Evolutionary conservation across 1,139 yeast genomes (phyloP).

Genomic region (Entelexis sorbosivorans): DNA sequence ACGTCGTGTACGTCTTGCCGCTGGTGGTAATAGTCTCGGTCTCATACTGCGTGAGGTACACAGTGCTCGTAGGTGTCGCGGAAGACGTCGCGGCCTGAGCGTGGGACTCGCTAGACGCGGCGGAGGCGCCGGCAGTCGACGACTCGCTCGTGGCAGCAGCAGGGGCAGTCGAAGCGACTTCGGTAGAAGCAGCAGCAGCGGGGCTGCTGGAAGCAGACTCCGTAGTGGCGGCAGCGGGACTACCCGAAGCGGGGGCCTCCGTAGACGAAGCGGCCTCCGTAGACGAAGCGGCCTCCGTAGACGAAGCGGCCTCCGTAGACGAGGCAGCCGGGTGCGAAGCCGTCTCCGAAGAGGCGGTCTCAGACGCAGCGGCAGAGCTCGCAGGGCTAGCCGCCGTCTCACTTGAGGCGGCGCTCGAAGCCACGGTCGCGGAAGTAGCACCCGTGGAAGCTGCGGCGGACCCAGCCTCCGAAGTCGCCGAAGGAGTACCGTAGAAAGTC

Average conservation of each 20-base stretch:
- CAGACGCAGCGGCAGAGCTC: background rate
- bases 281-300: too few relatives aligned
- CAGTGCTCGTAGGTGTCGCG: constrained; percentile 12
- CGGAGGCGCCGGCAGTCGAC: background rate
- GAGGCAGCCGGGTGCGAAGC: background rate
- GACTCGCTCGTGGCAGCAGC: background rate
- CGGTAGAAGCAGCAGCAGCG: constrained; percentile 1
- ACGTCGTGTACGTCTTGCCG: constrained; percentile 12
- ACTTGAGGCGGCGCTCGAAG: background rate
- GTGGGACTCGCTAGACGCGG: background rate
- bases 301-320: too few relatives aligned
- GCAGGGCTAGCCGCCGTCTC: background rate
- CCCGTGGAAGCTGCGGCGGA: background rate
- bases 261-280: too few relatives aligned
- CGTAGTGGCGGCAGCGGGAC: too few relatives aligned
- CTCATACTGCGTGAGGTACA: constrained; percentile 12
- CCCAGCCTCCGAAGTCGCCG: background rate
- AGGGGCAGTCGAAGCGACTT: background rate
- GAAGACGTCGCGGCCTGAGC: background rate
- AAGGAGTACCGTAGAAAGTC: constrained; percentile 11
- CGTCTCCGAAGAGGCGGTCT: background rate
- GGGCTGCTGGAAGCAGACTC: too few relatives aligned
- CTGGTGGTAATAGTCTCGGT: constrained; percentile 14
- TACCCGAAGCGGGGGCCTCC: too few relatives aligned
- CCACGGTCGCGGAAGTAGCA: background rate